Base-by-base conservation (phyloP, 768 basidiomycete species). In the Suillus luteus region DNA sequence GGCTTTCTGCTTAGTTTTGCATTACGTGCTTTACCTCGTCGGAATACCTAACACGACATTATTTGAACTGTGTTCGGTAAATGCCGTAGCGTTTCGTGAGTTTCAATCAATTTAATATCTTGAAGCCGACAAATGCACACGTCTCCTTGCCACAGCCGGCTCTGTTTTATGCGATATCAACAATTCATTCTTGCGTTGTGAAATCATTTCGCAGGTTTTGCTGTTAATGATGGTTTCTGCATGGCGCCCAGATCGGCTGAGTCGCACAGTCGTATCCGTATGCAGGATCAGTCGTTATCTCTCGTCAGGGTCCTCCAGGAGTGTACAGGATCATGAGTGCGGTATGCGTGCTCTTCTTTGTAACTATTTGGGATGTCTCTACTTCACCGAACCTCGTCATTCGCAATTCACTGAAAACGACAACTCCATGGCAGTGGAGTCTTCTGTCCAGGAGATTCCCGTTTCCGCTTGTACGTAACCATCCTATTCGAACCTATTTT, bases 11-110 rank as follows among this genome's bases (percentile, higher is more conserved):
- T 35, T 62, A 6, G 27, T 61, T 38, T 60, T 17, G 19, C 22
- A 19, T 62, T 44, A 61, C 41, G 58, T 41, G 24, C 12, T 33
- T 61, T 61, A 37, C 59, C 57, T 62, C 19, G 62, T 62, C 19
- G 19, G 19, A 37, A 40, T 57, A 38, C 37, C 38, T 40, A 41
- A 57, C 22, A 40, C 37, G 37, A 55, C 54, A 55, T 17, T 17
- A 17, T 57, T 27, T 57, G 55, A 57, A 17, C 1, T 40, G 15
- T 57, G 9, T 58, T 27, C n/a, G n/a, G 55, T 55, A 37, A 37
- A 35, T 22, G 22, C 35, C n/a, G 55, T 37, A 55, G 35, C 11
- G n/a, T 37, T 35, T 55, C 35, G 55, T 37, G n/a, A 55, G 55
- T 55, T 22, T 15, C 4, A 19, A 37, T 49, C 31, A 33, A 19